phyloP scores from a whole-genome alignment of 345 rosid genomes.

The Rhodamnia argentea region DNA sequence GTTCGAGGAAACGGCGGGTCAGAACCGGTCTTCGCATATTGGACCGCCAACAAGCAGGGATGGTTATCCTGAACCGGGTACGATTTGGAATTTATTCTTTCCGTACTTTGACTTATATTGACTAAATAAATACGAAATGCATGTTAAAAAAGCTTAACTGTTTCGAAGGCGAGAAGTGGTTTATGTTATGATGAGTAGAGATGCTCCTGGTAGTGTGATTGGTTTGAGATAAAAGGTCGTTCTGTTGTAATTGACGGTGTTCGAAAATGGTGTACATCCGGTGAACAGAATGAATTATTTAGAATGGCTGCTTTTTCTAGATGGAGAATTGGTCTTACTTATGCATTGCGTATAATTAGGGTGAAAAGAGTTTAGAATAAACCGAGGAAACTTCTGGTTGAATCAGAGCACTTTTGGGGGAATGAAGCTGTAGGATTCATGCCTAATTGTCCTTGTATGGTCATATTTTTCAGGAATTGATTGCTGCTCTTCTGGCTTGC shows the following conservation, averaged over 20 bases:
- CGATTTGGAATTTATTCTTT: not conserved
- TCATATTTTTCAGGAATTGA: conserved; percentile 55
- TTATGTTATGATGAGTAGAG: not conserved
- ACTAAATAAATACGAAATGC: accelerated
- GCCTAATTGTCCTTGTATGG: not conserved
- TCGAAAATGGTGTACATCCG: not conserved
- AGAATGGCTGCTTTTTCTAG: not conserved
- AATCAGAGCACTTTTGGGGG: not conserved
- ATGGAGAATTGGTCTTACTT: not conserved
- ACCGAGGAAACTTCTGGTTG: not conserved
- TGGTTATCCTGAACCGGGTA: conserved; percentile 81
- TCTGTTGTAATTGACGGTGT: not conserved
- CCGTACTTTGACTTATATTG: not conserved
- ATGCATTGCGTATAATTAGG: not conserved
- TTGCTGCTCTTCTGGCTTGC: conserved; percentile 75
- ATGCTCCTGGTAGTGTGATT: not conserved
- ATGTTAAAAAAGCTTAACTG: not conserved
- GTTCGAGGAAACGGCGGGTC: conserved; percentile 8
- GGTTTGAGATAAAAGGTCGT: not conserved
- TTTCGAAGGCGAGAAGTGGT: not conserved
- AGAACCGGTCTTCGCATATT: conserved; percentile 51
- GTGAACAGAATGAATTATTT: not conserved
- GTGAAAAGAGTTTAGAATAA: not conserved
- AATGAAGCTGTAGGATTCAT: not conserved
- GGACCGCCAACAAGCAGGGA: conserved; percentile 54